Percentiles rank a stretch among this genome's conserved stretches.
Evolutionary conservation across 1,284 basidiomycete species (phyloP).

Genomic region (Fomitopsis schrenkii): DNA sequence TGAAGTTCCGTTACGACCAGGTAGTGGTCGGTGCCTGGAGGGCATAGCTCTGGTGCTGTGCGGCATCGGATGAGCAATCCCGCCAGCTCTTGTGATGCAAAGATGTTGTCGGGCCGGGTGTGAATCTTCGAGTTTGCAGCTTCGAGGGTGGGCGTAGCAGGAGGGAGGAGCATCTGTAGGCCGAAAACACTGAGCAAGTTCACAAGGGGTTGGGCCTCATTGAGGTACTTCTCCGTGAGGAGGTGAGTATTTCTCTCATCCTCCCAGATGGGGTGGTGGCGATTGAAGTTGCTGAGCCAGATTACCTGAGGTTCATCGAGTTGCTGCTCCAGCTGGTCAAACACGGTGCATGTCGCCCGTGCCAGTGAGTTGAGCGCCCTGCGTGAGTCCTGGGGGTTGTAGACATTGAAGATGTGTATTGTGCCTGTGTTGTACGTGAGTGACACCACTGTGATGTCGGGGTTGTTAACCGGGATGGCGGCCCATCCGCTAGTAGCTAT

Average conservation of each 20-base stretch:
- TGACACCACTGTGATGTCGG: too few relatives aligned
- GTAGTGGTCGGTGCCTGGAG: slow-evolving; percentile 24
- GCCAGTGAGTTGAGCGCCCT: slow-evolving; percentile 16
- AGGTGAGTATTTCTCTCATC: slow-evolving; percentile 30
- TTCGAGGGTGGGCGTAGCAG: slow-evolving; percentile 25
- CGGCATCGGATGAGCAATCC: slow-evolving; percentile 19
- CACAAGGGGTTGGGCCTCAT: slow-evolving; percentile 19
- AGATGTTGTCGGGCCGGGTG: slow-evolving; percentile 34
- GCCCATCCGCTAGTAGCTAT: too few relatives aligned
- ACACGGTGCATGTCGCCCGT: background rate
- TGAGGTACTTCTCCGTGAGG: slow-evolving; percentile 22
- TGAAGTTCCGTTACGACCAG: slow-evolving; percentile 18
- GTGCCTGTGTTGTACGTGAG: too few relatives aligned
- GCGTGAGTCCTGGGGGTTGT: slow-evolving; percentile 28
- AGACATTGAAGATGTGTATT: slow-evolving; percentile 38
- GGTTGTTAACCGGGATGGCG: too few relatives aligned
- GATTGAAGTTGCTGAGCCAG: background rate
- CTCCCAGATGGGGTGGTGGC: slow-evolving; percentile 45
- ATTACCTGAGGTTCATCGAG: background rate
- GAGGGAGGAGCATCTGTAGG: slow-evolving; percentile 26
- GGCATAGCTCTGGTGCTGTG: slow-evolving; percentile 7
- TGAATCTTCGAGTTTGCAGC: slow-evolving; percentile 21
- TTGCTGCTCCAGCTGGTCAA: background rate
- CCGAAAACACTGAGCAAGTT: slow-evolving; percentile 12
- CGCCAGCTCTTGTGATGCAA: slow-evolving; percentile 10